These are phyloP conservation scores for Microdochium paspali DNA, from an alignment of 2,329 filamentous ascomycete genomes.

Conservation along the genomic window DNA sequence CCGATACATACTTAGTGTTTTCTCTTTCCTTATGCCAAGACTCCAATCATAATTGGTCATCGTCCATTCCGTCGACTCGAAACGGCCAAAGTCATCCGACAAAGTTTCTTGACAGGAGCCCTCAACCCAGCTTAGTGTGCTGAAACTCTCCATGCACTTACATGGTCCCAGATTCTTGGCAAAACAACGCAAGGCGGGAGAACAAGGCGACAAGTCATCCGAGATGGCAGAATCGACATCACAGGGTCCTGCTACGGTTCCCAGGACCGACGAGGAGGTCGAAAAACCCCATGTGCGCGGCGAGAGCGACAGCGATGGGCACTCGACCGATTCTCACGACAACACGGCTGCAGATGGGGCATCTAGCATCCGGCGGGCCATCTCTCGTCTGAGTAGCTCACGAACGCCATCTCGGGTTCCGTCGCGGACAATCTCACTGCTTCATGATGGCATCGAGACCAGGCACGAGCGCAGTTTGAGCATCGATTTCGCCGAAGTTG, in stretches of 20 bases:
- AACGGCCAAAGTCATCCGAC: too few relatives aligned
- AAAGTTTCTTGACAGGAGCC: too few relatives aligned
- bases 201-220: not conserved
- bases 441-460: conserved; percentile 28
- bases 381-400: not conserved
- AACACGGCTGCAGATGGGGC: not conserved
- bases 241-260: not conserved
- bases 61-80: too few relatives aligned
- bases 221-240: not conserved
- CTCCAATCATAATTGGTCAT: too few relatives aligned
- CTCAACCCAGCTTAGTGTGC: too few relatives aligned
- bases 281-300: not conserved
- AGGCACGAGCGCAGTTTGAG: conserved; percentile 15
- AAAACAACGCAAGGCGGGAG: not conserved
- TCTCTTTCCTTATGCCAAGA: too few relatives aligned
- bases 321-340: not conserved
- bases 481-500: conserved; percentile 6
- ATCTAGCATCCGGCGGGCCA: not conserved
- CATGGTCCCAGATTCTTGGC: too few relatives aligned
- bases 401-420: conserved; percentile 7
- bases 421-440: conserved; percentile 25
- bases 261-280: not conserved
- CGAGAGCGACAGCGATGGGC: not conserved
- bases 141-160: too few relatives aligned
- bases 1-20: too few relatives aligned